Evolutionary conservation across 2,329 filamentous ascomycete species (phyloP), one percentile per base, ranked within the genome.

Genomic region (Penicillium sp.): DNA sequence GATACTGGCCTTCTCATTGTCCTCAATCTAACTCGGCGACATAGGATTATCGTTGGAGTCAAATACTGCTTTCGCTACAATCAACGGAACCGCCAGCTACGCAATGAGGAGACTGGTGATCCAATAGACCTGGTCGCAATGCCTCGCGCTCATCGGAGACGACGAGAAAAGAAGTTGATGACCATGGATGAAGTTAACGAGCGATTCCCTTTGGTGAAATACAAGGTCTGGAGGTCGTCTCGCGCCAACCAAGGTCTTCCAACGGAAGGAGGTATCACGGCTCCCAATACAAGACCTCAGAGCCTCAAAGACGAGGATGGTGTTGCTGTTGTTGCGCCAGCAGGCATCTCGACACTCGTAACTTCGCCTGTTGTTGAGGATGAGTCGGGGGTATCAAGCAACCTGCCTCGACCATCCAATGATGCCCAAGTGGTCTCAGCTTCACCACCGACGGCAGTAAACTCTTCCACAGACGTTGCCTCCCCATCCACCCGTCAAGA

Each of bases 61-160:
- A 99, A 99, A 80, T 99, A 99, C 77, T 99, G 95, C 79, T 99
- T 99, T 78, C 86, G 95, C 69, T 98, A 99, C 77, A 98, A 98
- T 77, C 93, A 95, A 67, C 89, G 95, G 59, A 96, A 96, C 73
- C 89, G 95, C 53, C 87, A 89, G 61, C 80, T 92, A 70, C 87
- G 91, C 68, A 80, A 85, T 78, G 80, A 90, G 65, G 90, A 92
- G 69, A 90, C 93, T 66, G 90, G 90, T 73, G 93, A 97, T 63
- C 91, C 90, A 6, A 96, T 99, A 70, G 92, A 92, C 62, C 81
- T 99, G 64, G 86, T 93, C 59, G 85, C 89, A 58, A 92, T 98
- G 85, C 91, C 92, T 58, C 81, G 92, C 60, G 89, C 92, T 52
- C 93, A 95, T 74, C 87, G 95, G 58, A 86, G 94, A 70, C 86